These are phyloP conservation scores for Melampsora americana DNA, from an alignment of 1,284 basidiomycete species.

Conservation along the genomic window DNA sequence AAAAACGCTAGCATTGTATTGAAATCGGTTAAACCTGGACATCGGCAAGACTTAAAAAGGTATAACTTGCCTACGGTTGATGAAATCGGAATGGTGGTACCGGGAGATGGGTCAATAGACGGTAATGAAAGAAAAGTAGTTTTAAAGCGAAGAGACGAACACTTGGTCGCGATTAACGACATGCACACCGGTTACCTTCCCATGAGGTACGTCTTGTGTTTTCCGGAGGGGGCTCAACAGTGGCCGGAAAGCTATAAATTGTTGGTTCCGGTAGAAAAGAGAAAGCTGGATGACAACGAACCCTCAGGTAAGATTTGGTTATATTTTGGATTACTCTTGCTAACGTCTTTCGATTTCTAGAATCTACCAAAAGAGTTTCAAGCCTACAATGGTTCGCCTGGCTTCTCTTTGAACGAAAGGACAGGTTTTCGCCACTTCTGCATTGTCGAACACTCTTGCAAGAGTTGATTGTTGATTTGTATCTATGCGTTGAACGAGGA, in stretches of 20 bases:
- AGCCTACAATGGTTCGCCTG: too few species aligned
- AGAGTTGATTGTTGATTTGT: slow-evolving; percentile 55
- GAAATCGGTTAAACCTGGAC: not conserved
- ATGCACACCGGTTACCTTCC: not conserved
- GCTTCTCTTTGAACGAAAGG: too few species aligned
- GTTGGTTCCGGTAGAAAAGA: not conserved
- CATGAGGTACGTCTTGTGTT: not conserved
- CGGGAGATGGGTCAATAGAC: too few species aligned
- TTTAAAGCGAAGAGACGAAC: not conserved
- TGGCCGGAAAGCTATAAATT: slow-evolving; percentile 44
- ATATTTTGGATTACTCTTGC: too few species aligned
- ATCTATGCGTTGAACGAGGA: slow-evolving; percentile 52
- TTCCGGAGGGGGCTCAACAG: slow-evolving; percentile 12
- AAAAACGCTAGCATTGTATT: too few species aligned
- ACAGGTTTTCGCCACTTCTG: not conserved
- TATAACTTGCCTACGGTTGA: not conserved
- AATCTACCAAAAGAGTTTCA: too few species aligned
- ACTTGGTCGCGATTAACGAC: not conserved
- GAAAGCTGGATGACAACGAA: not conserved
- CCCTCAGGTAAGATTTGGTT: too few species aligned
- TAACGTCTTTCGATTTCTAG: too few species aligned
- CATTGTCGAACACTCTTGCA: slow-evolving; percentile 54
- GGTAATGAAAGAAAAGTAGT: not conserved
- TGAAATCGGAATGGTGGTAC: too few species aligned
- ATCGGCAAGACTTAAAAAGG: not conserved